Conservation (phyloP, 805 yeast genomes). For the Pichia cephalocereana region DNA sequence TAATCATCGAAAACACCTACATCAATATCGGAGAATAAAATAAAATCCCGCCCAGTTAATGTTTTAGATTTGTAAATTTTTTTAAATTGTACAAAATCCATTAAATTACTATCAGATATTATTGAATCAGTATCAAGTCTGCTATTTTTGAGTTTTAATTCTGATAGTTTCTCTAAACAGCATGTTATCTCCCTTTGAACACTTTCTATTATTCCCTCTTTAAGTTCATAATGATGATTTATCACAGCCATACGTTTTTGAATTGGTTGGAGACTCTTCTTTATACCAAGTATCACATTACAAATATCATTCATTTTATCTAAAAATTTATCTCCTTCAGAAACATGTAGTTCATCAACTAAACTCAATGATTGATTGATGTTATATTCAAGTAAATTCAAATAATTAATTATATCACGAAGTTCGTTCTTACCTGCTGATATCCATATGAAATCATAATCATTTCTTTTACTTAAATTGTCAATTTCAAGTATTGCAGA, state of each 20-base stretch:
- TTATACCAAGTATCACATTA: background rate
- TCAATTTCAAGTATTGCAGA: background rate
- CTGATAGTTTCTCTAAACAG: background rate
- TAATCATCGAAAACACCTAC: slow-evolving; percentile 20
- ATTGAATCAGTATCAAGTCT: slow-evolving; percentile 24
- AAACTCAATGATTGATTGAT: background rate
- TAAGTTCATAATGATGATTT: background rate
- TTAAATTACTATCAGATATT: background rate
- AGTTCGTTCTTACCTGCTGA: background rate
- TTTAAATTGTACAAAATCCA: background rate
- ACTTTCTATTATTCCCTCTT: background rate
- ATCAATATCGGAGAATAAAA: slow-evolving; percentile 2
- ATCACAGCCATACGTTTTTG: background rate
- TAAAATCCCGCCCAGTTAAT: background rate
- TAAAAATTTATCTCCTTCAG: background rate
- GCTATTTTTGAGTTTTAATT: background rate
- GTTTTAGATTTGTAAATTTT: background rate
- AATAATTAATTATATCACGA: background rate
- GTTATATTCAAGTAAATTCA: background rate
- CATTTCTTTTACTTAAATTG: background rate
- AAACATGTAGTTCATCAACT: background rate
- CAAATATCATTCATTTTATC: background rate
- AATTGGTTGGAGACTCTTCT: background rate
- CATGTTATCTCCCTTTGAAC: slow-evolving; percentile 2
- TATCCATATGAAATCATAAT: background rate